Base-by-base conservation (phyloP, 768 basidiomycete genomes). In the Strobilomyces dryophilus region DNA sequence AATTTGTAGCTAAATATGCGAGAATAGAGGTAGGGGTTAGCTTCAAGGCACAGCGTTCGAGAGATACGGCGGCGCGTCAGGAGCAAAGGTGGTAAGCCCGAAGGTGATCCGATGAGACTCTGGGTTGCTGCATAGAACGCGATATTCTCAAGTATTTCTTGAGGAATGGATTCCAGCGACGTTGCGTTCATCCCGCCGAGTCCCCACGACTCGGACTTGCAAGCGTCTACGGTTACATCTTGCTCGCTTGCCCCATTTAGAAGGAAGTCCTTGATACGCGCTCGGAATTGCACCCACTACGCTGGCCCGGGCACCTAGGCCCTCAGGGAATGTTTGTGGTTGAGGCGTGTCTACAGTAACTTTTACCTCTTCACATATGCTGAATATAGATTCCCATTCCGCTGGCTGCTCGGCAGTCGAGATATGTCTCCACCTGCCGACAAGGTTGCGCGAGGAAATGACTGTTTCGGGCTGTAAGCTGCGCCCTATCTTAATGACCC, bases 121-220 rank as follows among this genome's bases (percentile, higher is more conserved):
- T 76, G 63, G 4, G 81, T 81, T 8, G 78, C 82, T 37, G 81
- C 70, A 59, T 82, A 83, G 64, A 79, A 84, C 1, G 88, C 88
- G 60, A 95, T 84, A 47, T 83, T 82, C 64, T 92, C 86, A 42
- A 94, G 76, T 36, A 93, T 77, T 69, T 93, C 92, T 54, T 79
- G 80, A 14, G 91, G 91, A 41, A 93, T 70, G 7, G 71, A 69
- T 49, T 74, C 71, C 51, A 89, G 67, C 11, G 66, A 69, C 17
- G n/a, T 15, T 35, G 37, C 31, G 43, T 56, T 42, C 58, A 66
- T 65, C n/a, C n/a, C n/a, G n/a, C n/a, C n/a, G n/a, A n/a, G 4
- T 52, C 32, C 26, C 4, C 17, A 35, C 21, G 39, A 39, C n/a
- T n/a, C n/a, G n/a, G n/a, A n/a, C 10, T 20, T 9, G 18, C 9